Base-by-base conservation (phyloP, 768 basidiomycete genomes). In the Suillus spraguei region DNA sequence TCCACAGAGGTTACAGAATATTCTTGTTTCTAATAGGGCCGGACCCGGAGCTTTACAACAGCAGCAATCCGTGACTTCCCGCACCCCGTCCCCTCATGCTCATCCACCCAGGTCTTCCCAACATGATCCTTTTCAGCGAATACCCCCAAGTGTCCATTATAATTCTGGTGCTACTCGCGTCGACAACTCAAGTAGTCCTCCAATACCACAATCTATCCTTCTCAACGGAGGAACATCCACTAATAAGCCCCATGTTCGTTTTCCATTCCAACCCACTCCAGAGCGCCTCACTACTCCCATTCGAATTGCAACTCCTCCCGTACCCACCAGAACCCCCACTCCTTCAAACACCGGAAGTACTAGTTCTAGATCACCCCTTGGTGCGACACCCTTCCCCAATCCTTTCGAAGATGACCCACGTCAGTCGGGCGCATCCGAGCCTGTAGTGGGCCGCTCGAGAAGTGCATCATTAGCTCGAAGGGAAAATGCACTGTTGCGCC, bases 1-100 rank as follows among this genome's bases (percentile, higher is more conserved):
- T 28, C 85, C 87, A 17, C 76, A 77, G 53, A 80, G 82, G 35
- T 78, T 85, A 35, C 85, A 85, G 70, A 76, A 77, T 65, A 52
- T 52, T 32, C 79, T 81, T 65, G 78, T 84, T 35, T 69, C 69
- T 22, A 63, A 58, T 63, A 67, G 67, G 65, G 67, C 74, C 39
- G 59, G 36, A 11, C 66, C 74, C 39, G 59, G 36, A 11, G 55
- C 63, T 2, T 65, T 56, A 3, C 52, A 35, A n/a, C 65, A 67
- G 36, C 63, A 50, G 50, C 66, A 58, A 41, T 17, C 62, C 24
- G 46, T 52, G 16, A 24, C 62, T 22, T 65, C 63, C 60, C 68
- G 59, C 59, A 63, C 59, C 8, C 60, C 63, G 53, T 58, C 53
- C 9, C 56, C 61, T 10, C 68, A 59, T 13, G 53, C 55, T 58